A percentile compares a stretch with the other conserved stretches of the same genome.
These are phyloP conservation scores for Primulina huaijiensis DNA, from an alignment of 257 asterid genomes.

Conservation along the genomic window DNA sequence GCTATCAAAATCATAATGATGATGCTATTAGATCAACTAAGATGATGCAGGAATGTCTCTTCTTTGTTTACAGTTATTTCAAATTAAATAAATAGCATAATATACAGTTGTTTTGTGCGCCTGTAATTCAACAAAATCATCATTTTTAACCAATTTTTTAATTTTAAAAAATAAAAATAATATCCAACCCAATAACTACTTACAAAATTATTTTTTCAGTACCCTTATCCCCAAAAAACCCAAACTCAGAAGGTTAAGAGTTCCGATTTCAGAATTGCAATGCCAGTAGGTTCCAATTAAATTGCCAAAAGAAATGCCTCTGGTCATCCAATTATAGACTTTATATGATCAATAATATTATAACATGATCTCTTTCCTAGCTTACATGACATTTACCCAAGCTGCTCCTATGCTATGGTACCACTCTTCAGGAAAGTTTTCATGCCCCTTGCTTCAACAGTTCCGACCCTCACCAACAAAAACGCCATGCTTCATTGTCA, in stretches of 20 bases:
- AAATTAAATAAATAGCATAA: too few relatives aligned
- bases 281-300: not conserved
- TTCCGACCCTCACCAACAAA: not conserved
- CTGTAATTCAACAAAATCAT: too few relatives aligned
- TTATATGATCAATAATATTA: not conserved
- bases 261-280: not conserved
- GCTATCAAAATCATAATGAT: not conserved
- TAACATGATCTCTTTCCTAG: not conserved
- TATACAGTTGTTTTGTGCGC: too few relatives aligned
- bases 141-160: too few relatives aligned
- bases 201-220: too few relatives aligned
- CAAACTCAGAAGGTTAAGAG: not conserved
- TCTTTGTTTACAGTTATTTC: not conserved
- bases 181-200: not conserved
- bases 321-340: not conserved
- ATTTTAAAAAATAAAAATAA: too few relatives aligned
- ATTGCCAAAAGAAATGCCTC: not conserved
- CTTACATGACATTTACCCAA: not conserved
- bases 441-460: not conserved
- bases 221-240: not conserved
- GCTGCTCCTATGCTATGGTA: not conserved
- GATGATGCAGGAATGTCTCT: too few relatives aligned
- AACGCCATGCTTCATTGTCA: slow-evolving; percentile 7
- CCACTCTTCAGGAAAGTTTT: not conserved
- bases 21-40: too few relatives aligned